Evolutionary conservation across 371 early-diverging fungal genomes (phyloP).

Genomic region (Hamiltosporidium tvaerminnensis): DNA sequence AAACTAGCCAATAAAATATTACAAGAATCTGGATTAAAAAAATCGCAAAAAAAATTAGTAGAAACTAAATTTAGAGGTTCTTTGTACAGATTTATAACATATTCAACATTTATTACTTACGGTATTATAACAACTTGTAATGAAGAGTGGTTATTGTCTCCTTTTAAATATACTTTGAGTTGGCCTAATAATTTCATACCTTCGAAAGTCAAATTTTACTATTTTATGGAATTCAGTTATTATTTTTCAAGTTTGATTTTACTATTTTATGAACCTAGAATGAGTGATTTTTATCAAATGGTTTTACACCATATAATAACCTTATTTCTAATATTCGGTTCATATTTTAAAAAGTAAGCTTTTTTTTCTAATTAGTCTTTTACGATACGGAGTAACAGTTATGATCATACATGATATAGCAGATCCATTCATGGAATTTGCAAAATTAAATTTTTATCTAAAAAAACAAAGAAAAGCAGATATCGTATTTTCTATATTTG

Average conservation of each 20-base stretch:
- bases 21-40: background rate
- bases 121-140: constrained; percentile 5
- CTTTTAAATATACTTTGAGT: constrained; percentile 16
- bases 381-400: constrained; percentile 37
- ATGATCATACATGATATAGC: constrained; percentile 48
- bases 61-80: background rate
- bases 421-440: constrained; percentile 53
- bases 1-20: background rate
- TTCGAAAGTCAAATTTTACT: constrained; percentile 21
- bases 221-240: constrained; percentile 32
- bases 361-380: constrained; percentile 5
- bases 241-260: constrained; percentile 36
- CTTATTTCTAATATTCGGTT: constrained; percentile 30
- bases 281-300: constrained; percentile 42
- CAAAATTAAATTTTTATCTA: constrained; percentile 38
- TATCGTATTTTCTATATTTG: constrained; percentile 36
- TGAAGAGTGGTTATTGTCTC: constrained; percentile 27
- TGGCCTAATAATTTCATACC: constrained; percentile 26
- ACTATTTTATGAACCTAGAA: constrained; percentile 34
- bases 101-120: background rate
- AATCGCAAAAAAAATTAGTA: background rate
- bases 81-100: background rate
- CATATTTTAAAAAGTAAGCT: constrained; percentile 20
- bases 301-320: constrained; percentile 47
- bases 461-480: constrained; percentile 31